Evolutionary conservation across 2,329 filamentous ascomycete genomes (phyloP).

Genomic region (Aspergillus ibericus): DNA sequence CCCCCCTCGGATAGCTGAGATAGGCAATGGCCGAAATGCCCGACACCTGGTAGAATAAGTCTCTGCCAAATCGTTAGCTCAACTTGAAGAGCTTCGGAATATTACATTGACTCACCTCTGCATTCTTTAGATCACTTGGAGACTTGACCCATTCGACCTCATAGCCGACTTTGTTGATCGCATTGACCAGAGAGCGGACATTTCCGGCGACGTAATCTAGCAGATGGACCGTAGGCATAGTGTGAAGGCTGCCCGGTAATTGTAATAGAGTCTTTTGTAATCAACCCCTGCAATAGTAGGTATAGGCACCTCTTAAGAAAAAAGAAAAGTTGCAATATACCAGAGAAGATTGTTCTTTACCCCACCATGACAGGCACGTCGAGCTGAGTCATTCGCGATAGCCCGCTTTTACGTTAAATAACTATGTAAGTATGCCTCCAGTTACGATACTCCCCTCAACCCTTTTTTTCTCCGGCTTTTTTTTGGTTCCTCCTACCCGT

Average conservation of each 20-base stretch:
- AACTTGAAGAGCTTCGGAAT: neutral
- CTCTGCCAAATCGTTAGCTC: conserved; percentile 54
- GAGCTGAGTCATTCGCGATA: conserved; percentile 25
- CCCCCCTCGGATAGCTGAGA: conserved; percentile 77
- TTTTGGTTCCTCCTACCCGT: neutral
- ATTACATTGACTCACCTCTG: conserved; percentile 63
- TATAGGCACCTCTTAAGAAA: neutral
- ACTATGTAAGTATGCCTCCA: neutral
- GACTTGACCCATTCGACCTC: conserved; percentile 87
- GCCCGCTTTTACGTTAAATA: conserved; percentile 9
- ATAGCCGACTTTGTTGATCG: conserved; percentile 93
- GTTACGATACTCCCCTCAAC: neutral
- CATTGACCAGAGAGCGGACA: conserved; percentile 92
- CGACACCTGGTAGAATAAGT: conserved; percentile 93
- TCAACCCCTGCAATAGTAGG: neutral
- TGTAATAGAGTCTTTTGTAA: neutral
- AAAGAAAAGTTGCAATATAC: neutral
- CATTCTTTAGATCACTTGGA: conserved; percentile 78
- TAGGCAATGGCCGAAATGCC: conserved; percentile 96
- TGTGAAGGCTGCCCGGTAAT: neutral
- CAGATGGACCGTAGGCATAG: conserved; percentile 52
- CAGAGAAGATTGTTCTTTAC: conserved; percentile 9
- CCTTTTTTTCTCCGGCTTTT: neutral
- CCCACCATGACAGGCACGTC: conserved; percentile 1
- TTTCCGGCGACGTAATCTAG: conserved; percentile 94